These are phyloP conservation scores for Vitis riparia DNA, from an alignment of 164 flowering plant species.

Conservation along the genomic window DNA sequence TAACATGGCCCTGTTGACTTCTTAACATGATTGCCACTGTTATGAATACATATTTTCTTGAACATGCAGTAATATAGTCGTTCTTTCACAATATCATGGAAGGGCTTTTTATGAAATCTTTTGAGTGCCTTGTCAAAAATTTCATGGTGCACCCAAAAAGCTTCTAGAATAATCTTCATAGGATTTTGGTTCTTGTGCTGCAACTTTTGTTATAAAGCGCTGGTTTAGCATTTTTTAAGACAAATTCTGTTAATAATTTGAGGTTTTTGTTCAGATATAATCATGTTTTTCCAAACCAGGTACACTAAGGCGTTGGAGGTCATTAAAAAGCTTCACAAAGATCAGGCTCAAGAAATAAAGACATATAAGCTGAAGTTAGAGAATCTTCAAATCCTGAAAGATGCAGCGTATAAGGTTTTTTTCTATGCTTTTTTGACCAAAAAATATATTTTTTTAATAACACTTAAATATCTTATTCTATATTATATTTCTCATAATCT, in stretches of 20 bases:
- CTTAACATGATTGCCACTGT: no score
- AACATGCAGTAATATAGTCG: no score
- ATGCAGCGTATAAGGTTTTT: slow-evolving; percentile 87
- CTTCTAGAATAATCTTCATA: not conserved
- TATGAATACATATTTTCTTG: no score
- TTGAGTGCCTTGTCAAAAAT: not conserved
- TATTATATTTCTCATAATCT: no score
- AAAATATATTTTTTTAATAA: no score
- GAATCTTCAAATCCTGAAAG: slow-evolving; percentile 86
- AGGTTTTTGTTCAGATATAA: not conserved
- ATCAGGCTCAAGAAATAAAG: slow-evolving; percentile 94
- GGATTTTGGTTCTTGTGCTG: not conserved
- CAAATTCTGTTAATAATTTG: not conserved
- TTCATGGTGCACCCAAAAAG: not conserved
- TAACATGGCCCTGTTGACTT: no score
- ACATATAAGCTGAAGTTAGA: slow-evolving; percentile 87
- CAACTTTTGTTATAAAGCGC: not conserved
- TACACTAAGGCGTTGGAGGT: slow-evolving; percentile 89
- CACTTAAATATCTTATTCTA: no score
- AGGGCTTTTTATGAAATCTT: not conserved
- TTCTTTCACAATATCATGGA: not conserved
- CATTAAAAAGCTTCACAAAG: slow-evolving; percentile 97
- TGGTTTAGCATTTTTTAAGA: not conserved
- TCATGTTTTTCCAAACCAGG: not conserved
- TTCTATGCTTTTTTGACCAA: not conserved